These are phyloP conservation scores for Sporothrix euskadiensis DNA, from an alignment of 2,329 filamentous ascomycete species.

Conservation along the genomic window DNA sequence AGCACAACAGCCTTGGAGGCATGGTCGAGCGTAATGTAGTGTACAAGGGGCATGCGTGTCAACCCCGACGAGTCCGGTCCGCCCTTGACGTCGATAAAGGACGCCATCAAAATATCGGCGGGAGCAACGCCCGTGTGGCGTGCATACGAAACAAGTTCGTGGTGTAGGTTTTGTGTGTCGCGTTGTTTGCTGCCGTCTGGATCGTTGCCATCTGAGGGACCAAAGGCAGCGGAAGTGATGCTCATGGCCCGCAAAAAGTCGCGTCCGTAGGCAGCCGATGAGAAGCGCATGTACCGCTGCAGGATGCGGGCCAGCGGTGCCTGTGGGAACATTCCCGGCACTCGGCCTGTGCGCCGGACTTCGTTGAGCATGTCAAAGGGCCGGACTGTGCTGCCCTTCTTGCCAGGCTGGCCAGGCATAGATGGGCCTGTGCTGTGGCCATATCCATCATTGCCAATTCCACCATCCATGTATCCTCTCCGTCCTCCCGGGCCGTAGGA, in stretches of 20 bases:
- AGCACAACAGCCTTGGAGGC: conserved; percentile 70
- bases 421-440: not conserved
- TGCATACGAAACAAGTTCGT: conserved; percentile 65
- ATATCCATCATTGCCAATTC: not conserved
- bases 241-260: conserved; percentile 64
- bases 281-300: conserved; percentile 65
- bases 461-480: conserved; percentile 38
- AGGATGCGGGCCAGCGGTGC: conserved; percentile 63
- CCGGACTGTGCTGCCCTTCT: not conserved
- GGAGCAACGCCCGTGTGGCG: conserved; percentile 61
- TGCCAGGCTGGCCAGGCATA: not conserved
- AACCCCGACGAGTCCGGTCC: conserved; percentile 65
- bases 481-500: conserved; percentile 44
- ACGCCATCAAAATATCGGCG: conserved; percentile 64
- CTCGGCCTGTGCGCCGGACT: conserved; percentile 53
- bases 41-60: conserved; percentile 68
- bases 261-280: conserved; percentile 66
- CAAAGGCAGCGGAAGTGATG: conserved; percentile 53
- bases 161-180: conserved; percentile 44
- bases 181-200: not conserved
- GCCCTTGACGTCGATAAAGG: conserved; percentile 68
- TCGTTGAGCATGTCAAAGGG: conserved; percentile 47
- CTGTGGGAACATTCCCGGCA: conserved; percentile 60
- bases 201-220: conserved; percentile 48
- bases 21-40: conserved; percentile 72